These are phyloP conservation scores for Nevesoporus exiguus DNA, from an alignment of 768 basidiomycete species.

Conservation along the genomic window DNA sequence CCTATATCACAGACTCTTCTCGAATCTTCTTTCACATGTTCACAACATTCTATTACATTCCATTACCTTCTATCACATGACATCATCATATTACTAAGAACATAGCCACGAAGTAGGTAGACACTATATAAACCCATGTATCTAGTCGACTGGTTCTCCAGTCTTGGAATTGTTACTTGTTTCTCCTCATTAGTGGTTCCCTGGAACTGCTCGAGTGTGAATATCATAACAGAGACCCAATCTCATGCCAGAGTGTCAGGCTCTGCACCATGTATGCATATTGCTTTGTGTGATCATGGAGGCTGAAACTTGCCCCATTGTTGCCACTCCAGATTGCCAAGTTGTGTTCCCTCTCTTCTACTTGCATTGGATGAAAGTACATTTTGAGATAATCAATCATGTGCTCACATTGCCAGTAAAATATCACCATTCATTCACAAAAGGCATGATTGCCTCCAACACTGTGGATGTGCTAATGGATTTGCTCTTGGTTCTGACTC, in stretches of 20 bases:
- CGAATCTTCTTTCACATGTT: too few relatives aligned
- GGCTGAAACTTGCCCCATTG: slow-evolving; percentile 73
- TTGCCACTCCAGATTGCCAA: slow-evolving; percentile 80
- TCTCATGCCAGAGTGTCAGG: slow-evolving; percentile 83
- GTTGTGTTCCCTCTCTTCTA: slow-evolving; percentile 59
- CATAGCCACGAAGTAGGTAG: too few relatives aligned
- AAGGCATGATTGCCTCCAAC: slow-evolving; percentile 92
- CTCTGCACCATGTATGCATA: slow-evolving; percentile 86
- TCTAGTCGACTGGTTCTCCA: too few relatives aligned
- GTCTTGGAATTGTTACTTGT: too few relatives aligned
- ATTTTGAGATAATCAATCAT: slow-evolving; percentile 77
- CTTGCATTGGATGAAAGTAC: slow-evolving; percentile 71
- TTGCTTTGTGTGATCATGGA: slow-evolving; percentile 84
- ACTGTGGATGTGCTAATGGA: slow-evolving; percentile 79
- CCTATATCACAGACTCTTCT: too few relatives aligned
- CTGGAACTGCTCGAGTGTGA: too few relatives aligned
- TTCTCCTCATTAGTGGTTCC: too few relatives aligned
- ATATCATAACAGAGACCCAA: too few relatives aligned
- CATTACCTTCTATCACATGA: too few relatives aligned
- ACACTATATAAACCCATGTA: too few relatives aligned
- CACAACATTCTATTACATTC: too few relatives aligned
- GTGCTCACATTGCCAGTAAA: slow-evolving; percentile 76
- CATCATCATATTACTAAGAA: too few relatives aligned
- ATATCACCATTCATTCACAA: slow-evolving; percentile 84
- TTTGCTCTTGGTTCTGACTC: slow-evolving; percentile 58